Percentiles rank a stretch among this genome's conserved stretches.
Conservation (phyloP, 2,329 filamentous ascomycete species). For the Podosphaera aphanis region DNA sequence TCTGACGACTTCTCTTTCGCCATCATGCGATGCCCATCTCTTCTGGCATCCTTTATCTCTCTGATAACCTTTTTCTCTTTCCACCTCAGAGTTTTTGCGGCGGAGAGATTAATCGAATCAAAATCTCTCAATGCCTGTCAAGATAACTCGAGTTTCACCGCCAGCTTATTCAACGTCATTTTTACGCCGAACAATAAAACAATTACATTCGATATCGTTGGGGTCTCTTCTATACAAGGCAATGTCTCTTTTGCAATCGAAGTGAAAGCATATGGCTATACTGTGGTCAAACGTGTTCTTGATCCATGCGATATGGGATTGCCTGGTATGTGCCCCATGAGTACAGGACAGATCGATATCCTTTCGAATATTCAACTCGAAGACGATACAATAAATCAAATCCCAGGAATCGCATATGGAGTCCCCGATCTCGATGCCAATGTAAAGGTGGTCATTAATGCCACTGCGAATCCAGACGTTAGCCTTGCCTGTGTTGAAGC, state of each 20-base stretch:
- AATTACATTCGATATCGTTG: constrained; percentile 51
- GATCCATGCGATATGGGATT: constrained; percentile 54
- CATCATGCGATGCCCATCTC: constrained; percentile 13
- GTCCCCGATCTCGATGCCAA: constrained; percentile 80
- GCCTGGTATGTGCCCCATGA: constrained; percentile 73
- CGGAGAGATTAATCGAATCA: constrained; percentile 32
- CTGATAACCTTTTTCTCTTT: constrained; percentile 12
- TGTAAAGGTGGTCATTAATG: constrained; percentile 61
- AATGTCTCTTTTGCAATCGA: constrained; percentile 57
- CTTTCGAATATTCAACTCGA: constrained; percentile 43
- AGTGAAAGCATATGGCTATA: constrained; percentile 64
- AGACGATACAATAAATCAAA: constrained; percentile 30
- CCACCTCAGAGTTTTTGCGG: constrained; percentile 9
- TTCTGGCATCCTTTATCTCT: constrained; percentile 11
- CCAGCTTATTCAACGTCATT: constrained; percentile 67
- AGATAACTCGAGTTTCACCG: constrained; percentile 63
- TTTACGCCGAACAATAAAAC: constrained; percentile 56
- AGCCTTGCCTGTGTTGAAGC: constrained; percentile 74
- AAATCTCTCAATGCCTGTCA: constrained; percentile 71
- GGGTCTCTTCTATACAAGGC: constrained; percentile 62
- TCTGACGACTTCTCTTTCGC: constrained; percentile 5
- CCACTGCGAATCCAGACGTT: constrained; percentile 28
- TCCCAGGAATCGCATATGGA: constrained; percentile 69
- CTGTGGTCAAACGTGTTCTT: constrained; percentile 40
- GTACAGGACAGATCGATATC: constrained; percentile 56